These are phyloP conservation scores for Debaryomyces maramus DNA, from an alignment of 805 yeast species.

Conservation along the genomic window DNA sequence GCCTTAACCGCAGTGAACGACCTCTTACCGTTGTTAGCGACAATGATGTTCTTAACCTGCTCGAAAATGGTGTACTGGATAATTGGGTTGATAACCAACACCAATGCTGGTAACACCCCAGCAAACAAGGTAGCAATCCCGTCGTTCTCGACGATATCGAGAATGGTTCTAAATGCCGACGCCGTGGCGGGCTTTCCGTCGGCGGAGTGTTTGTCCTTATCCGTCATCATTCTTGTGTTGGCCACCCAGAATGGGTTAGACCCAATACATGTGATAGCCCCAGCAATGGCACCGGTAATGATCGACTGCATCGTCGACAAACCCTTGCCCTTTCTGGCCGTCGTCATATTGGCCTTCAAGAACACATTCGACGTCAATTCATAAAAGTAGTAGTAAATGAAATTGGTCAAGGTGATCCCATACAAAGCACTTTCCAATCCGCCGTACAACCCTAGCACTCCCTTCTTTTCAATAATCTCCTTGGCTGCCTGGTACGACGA, in stretches of 20 bases:
- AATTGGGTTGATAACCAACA: constrained; percentile 83
- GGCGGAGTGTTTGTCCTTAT: constrained; percentile 25
- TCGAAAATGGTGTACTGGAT: constrained; percentile 91
- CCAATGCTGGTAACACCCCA: constrained; percentile 85
- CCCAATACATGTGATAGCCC: constrained; percentile 75
- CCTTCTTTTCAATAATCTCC: constrained; percentile 55
- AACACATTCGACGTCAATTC: constrained; percentile 62
- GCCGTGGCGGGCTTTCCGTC: constrained; percentile 14
- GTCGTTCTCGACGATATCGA: constrained; percentile 65
- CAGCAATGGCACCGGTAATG: constrained; percentile 80
- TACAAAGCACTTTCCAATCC: constrained; percentile 86
- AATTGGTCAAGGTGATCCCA: constrained; percentile 84
- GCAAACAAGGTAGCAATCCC: constrained; percentile 74
- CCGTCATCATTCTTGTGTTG: constrained; percentile 83
- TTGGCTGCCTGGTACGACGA: constrained; percentile 28
- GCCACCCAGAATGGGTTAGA: constrained; percentile 96
- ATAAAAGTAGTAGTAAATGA: constrained; percentile 87
- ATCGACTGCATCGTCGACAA: constrained; percentile 67
- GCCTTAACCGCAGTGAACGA: constrained; percentile 73
- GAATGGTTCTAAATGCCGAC: constrained; percentile 55
- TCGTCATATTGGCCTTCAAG: constrained; percentile 31
- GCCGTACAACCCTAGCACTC: constrained; percentile 68
- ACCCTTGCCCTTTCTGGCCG: constrained; percentile 33
- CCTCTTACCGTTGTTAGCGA: constrained; percentile 49
- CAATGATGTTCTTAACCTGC: constrained; percentile 69